These are phyloP conservation scores for Williopsis jadinii DNA, from an alignment of 1,139 yeast genomes.

Conservation along the genomic window DNA sequence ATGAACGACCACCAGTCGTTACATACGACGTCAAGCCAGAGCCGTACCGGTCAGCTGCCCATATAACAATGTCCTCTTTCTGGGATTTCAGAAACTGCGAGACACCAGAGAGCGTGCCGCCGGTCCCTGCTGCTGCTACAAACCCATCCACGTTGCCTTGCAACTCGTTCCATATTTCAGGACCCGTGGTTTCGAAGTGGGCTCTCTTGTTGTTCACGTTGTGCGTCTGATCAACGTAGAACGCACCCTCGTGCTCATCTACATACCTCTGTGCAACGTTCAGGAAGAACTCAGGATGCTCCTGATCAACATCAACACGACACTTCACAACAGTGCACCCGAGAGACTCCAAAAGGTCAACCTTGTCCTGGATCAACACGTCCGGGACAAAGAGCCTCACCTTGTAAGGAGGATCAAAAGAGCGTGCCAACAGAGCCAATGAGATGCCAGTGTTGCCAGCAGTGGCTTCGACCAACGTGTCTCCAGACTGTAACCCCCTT, in stretches of 20 bases:
- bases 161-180: conserved; percentile 19
- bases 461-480: conserved; percentile 31
- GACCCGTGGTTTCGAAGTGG: conserved; percentile 18
- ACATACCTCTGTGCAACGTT: conserved; percentile 16
- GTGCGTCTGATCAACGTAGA: conserved; percentile 18
- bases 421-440: conserved; percentile 14
- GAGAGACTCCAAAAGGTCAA: conserved; percentile 8
- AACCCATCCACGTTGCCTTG: conserved; percentile 19
- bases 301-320: conserved; percentile 12
- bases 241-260: conserved; percentile 9
- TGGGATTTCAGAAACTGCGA: conserved; percentile 11
- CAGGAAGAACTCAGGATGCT: conserved; percentile 16
- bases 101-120: conserved; percentile 19
- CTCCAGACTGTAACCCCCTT: conserved; percentile 56
- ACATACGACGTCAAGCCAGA: conserved; percentile 19
- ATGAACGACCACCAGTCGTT: conserved; percentile 11
- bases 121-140: conserved; percentile 17
- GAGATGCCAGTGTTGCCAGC: conserved; percentile 22
- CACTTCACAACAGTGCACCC: conserved; percentile 16
- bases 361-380: conserved; percentile 15
- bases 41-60: conserved; percentile 18
- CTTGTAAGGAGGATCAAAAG: conserved; percentile 17
- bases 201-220: conserved; percentile 15
- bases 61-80: conserved; percentile 9
- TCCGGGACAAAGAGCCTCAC: conserved; percentile 18